Evolutionary conservation across 257 asterid species (phyloP).

Genomic region (Solanum medicagineum): DNA sequence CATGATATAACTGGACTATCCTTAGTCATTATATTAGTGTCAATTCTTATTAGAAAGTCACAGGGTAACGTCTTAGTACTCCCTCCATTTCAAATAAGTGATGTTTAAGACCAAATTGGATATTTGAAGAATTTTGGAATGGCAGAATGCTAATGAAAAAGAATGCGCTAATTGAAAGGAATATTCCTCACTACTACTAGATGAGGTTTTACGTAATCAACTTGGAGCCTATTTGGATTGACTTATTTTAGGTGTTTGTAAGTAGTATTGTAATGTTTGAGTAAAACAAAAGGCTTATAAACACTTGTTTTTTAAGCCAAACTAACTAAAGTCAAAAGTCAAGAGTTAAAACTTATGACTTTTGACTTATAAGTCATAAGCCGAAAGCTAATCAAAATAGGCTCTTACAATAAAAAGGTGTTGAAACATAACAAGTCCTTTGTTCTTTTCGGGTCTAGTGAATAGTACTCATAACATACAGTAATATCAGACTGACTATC

Average conservation of each 20-base stretch:
- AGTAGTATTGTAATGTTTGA: too few species aligned
- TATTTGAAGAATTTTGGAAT: neutral
- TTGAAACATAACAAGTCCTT: neutral
- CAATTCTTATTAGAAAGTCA: neutral
- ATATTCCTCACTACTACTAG: neutral
- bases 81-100: neutral
- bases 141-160: neutral
- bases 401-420: neutral
- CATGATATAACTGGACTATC: neutral
- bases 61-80: neutral
- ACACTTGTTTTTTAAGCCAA: too few species aligned
- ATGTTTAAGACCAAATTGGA: neutral
- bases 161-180: neutral
- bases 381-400: too few species aligned
- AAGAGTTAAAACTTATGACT: too few species aligned
- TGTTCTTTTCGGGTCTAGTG: neutral
- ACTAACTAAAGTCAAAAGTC: too few species aligned
- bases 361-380: too few species aligned
- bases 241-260: too few species aligned
- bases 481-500: neutral
- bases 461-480: neutral
- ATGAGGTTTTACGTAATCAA: neutral
- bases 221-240: neutral
- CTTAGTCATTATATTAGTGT: neutral
- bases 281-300: too few species aligned